phyloP scores from a whole-genome alignment of 306 rosid species.

The Carpinus viminea region DNA sequence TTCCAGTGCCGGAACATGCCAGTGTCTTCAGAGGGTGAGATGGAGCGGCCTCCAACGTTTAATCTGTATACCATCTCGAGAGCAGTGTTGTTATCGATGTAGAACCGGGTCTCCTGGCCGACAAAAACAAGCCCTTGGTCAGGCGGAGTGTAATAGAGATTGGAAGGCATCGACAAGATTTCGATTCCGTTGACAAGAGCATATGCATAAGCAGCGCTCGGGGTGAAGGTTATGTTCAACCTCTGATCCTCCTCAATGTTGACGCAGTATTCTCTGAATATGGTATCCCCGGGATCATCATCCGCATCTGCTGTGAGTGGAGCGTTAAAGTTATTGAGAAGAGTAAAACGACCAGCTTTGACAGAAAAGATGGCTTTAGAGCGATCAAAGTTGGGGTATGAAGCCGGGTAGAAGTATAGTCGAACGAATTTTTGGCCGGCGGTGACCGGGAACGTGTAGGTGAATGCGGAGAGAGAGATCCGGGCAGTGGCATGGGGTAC shows the following conservation, averaged over 20 bases:
- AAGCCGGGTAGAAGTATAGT: conserved; percentile 42
- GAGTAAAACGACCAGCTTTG: conserved; percentile 45
- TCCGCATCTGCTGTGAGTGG: conserved; percentile 30
- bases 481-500: too few species aligned
- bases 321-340: conserved; percentile 49
- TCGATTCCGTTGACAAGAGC: conserved; percentile 65
- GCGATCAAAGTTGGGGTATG: neutral
- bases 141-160: conserved; percentile 43
- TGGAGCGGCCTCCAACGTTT: conserved; percentile 13
- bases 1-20: conserved; percentile 39
- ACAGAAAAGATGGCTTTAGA: conserved; percentile 52
- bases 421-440: conserved; percentile 55
- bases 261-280: conserved; percentile 45
- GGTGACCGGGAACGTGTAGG: conserved; percentile 31
- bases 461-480: too few species aligned
- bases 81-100: neutral
- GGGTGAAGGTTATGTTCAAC: conserved; percentile 45
- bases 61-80: conserved; percentile 34
- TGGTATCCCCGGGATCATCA: fast-evolving
- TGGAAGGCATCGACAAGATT: conserved; percentile 64
- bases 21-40: conserved; percentile 8
- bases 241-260: conserved; percentile 27
- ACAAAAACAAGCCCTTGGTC: neutral
- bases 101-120: neutral
- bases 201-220: conserved; percentile 29